Conservation (phyloP, 441 rosid genomes). For the Hura crepitans region DNA sequence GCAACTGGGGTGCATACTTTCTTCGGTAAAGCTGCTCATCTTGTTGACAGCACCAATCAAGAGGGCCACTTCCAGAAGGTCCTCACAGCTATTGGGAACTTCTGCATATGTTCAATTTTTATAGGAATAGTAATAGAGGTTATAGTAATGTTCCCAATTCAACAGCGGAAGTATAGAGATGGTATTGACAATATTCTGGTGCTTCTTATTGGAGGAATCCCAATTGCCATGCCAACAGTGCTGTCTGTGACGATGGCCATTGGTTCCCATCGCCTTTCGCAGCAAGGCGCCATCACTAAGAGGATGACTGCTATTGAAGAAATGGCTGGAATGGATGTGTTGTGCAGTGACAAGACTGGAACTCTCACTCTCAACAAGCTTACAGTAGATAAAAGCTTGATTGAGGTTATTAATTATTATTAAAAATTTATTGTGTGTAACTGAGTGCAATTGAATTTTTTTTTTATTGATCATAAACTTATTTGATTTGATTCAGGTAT, state of each 20-base stretch:
- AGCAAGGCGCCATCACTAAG: slow-evolving; percentile 96
- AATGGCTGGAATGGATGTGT: slow-evolving; percentile 97
- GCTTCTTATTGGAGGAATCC: slow-evolving; percentile 91
- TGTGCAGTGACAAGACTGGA: slow-evolving; percentile 95
- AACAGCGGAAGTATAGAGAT: slow-evolving; percentile 58
- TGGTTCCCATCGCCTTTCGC: slow-evolving; percentile 79
- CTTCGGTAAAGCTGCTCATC: slow-evolving; percentile 96
- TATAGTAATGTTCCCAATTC: slow-evolving; percentile 75
- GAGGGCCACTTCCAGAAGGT: slow-evolving; percentile 95
- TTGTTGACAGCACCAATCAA: slow-evolving; percentile 82
- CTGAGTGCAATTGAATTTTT: not conserved
- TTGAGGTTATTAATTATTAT: slow-evolving; percentile 45
- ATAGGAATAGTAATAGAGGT: slow-evolving; percentile 69
- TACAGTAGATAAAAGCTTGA: slow-evolving; percentile 65
- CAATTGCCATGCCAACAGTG: slow-evolving; percentile 96
- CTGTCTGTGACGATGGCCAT: slow-evolving; percentile 95
- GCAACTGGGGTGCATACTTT: slow-evolving; percentile 94
- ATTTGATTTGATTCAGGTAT: slow-evolving; percentile 36
- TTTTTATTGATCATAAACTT: not conserved
- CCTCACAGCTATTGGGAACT: slow-evolving; percentile 86
- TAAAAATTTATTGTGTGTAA: not conserved
- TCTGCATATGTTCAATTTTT: slow-evolving; percentile 85
- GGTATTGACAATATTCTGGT: slow-evolving; percentile 91
- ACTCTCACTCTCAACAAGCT: slow-evolving; percentile 95
- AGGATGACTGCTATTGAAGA: slow-evolving; percentile 97